Base-by-base conservation (phyloP, 345 rosid genomes). In the Sisymbrium irio region DNA sequence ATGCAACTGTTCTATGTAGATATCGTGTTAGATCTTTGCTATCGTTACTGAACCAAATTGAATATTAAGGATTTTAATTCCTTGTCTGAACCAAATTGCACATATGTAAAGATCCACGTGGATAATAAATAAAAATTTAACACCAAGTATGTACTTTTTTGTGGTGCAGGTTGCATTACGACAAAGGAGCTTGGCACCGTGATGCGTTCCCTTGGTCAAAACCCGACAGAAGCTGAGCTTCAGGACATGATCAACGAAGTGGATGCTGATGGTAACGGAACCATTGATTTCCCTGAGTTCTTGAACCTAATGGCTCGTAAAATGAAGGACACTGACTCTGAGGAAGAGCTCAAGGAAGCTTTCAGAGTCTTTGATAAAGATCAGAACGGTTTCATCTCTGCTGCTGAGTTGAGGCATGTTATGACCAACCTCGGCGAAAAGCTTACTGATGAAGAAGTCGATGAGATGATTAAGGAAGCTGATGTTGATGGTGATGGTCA, bases 401-500 rank as follows among this genome's bases (percentile, higher is more conserved):
- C 96, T 17, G 96, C 96, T 40, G 96, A 89, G 80, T 80, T 89
- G 22, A 89, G 96, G 55, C 96, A 89, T 46, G 96, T 89, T 36
- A 89, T 89, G 96, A 87, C 92, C 15, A 89, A 89, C 79, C 89
- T 89, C 0, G 96, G 96, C 4, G 96, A 89, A 88, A 89, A 89
- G 81, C 80, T 89, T 11, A 89, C 92, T 0, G 96, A 89, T 40
- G 96, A 89, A 58, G 96, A 89, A 76, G 96, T 89, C 0, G 96
- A 89, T 36, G 96, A 89, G 87, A 89, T 89, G 96, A 85, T 89
- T 39, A 80, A 89, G 71, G 96, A 89, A 79, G 96, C 96, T 30
- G 93, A 89, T 74, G 96, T 89, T 30, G 96, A 89, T 36, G 96
- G 96, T 15, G 96, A 89, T 49, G 96, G 96, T 41, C 96, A 89